Conservation (phyloP, 208 protist genomes). For the Acanthamoeba triangularis region DNA sequence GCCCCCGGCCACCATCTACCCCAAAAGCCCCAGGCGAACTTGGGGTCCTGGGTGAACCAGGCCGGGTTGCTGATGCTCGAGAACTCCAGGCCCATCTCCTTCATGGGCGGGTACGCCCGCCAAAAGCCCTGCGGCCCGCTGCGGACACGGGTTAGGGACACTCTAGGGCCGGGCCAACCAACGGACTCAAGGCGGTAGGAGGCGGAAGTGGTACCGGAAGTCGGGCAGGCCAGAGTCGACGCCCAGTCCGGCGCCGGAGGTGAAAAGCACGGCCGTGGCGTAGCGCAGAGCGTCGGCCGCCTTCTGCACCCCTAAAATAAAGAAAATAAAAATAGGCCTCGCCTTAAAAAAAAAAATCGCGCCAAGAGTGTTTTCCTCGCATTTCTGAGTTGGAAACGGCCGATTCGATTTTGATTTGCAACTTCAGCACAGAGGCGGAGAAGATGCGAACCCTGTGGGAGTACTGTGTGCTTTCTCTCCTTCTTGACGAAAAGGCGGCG, state of each 20-base stretch:
- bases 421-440: too few relatives aligned
- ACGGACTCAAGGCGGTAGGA: too few relatives aligned
- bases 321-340: too few relatives aligned
- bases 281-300: background rate
- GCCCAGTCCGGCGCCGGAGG: background rate
- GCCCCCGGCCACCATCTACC: background rate
- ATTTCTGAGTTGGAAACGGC: too few relatives aligned
- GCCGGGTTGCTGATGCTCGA: background rate
- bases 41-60: background rate
- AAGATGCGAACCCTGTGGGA: background rate
- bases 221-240: conserved; percentile 7
- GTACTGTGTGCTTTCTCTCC: background rate
- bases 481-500: too few relatives aligned
- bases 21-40: conserved; percentile 22
- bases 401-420: too few relatives aligned
- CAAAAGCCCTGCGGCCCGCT: conserved; percentile 6
- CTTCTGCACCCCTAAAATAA: background rate
- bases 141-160: background rate
- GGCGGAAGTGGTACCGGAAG: background rate
- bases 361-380: too few relatives aligned
- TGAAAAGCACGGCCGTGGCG: background rate
- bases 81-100: background rate
- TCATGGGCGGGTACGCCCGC: conserved; percentile 12
- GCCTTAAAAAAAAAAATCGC: too few relatives aligned
- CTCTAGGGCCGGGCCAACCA: background rate